Conservation (phyloP, 2,329 filamentous ascomycete genomes). For the Ramularia collo-cygni region DNA sequence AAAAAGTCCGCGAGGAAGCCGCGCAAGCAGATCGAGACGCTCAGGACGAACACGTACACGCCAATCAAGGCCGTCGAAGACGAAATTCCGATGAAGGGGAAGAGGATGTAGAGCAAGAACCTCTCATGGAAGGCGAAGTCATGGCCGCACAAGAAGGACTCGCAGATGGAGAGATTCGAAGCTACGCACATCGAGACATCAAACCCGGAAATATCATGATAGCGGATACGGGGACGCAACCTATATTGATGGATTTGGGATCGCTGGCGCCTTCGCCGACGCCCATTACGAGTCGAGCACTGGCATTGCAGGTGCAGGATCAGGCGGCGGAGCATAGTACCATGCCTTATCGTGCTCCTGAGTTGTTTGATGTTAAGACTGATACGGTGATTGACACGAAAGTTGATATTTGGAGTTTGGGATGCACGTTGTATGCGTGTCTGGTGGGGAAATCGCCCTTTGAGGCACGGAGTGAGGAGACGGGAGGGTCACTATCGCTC, state of each 20-base stretch:
- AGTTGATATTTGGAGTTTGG: conserved; percentile 95
- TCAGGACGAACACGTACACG: conserved; percentile 39
- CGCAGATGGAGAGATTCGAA: conserved; percentile 61
- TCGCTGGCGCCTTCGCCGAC: conserved; percentile 83
- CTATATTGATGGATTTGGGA: conserved; percentile 96
- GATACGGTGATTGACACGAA: conserved; percentile 89
- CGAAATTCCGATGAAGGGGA: conserved; percentile 31
- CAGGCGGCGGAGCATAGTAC: conserved; percentile 92
- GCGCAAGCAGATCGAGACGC: conserved; percentile 47
- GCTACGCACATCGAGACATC: conserved; percentile 93
- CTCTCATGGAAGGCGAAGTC: conserved; percentile 69
- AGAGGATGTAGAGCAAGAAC: conserved; percentile 67
- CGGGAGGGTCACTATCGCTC: conserved; percentile 84
- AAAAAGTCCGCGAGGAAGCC: conserved; percentile 49
- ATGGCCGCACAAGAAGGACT: conserved; percentile 60
- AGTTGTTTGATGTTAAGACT: conserved; percentile 96
- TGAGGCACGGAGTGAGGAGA: conserved; percentile 92
- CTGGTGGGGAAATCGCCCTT: conserved; percentile 95
- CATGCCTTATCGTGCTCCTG: conserved; percentile 96
- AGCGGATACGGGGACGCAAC: conserved; percentile 75
- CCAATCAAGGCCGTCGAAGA: conserved; percentile 39
- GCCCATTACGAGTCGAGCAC: conserved; percentile 79
- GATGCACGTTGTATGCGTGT: conserved; percentile 96
- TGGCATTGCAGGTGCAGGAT: conserved; percentile 89
- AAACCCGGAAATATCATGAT: conserved; percentile 99